Percentiles rank a stretch among this genome's conserved stretches.
Evolutionary conservation across 2,329 filamentous ascomycete species (phyloP).

Genomic region (Colletotrichum sp.): DNA sequence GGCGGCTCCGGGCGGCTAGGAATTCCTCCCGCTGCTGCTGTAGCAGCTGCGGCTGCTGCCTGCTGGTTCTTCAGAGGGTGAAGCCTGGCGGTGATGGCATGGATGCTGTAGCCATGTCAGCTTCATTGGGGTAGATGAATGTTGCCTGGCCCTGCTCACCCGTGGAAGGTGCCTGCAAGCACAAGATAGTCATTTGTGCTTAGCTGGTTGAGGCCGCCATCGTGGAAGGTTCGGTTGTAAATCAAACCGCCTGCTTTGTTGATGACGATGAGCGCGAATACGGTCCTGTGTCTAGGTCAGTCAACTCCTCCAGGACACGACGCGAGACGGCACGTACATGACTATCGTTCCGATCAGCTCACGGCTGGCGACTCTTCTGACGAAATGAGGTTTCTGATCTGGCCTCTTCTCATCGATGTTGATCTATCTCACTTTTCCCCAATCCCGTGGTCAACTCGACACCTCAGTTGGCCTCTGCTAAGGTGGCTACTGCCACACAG

Average conservation of each 20-base stretch:
- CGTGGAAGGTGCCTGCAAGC: slow-evolving; percentile 95
- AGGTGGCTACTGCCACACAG: neutral
- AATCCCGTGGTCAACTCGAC: neutral
- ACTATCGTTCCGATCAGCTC: neutral
- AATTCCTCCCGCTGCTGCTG: slow-evolving; percentile 30
- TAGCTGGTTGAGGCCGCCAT: slow-evolving; percentile 83
- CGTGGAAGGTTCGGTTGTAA: slow-evolving; percentile 93
- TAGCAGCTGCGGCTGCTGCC: slow-evolving; percentile 37
- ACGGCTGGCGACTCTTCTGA: neutral
- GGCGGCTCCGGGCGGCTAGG: slow-evolving; percentile 64
- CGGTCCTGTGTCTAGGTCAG: slow-evolving; percentile 66
- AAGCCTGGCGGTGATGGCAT: slow-evolving; percentile 71
- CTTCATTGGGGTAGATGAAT: slow-evolving; percentile 22
- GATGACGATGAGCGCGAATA: slow-evolving; percentile 95
- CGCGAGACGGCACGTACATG: neutral
- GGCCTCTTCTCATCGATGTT: neutral
- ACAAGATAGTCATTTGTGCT: slow-evolving; percentile 97
- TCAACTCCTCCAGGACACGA: neutral
- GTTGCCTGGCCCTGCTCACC: slow-evolving; percentile 58
- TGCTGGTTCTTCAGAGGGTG: slow-evolving; percentile 55
- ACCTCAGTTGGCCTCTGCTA: neutral
- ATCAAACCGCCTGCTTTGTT: slow-evolving; percentile 98
- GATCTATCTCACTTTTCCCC: neutral
- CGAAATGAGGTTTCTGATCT: neutral
- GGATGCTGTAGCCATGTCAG: slow-evolving; percentile 54